Conservation (phyloP, 495 filamentous ascomycete species). For the Hypoxylon fuscum region DNA sequence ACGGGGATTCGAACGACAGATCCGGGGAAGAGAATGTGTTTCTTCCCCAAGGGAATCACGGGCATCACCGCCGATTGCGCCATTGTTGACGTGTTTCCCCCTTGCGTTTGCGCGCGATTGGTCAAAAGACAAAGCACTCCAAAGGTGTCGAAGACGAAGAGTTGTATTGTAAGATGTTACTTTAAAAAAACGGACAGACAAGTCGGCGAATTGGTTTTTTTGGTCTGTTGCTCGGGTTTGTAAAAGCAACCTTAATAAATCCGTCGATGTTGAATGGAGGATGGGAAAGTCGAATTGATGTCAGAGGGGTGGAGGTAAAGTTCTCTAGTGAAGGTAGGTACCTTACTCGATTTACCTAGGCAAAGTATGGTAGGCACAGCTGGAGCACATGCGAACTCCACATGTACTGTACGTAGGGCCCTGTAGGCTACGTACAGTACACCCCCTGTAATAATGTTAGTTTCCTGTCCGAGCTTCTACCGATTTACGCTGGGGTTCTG, state of each 20-base stretch:
- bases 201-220: constrained; percentile 6
- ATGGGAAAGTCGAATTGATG: constrained; percentile 25
- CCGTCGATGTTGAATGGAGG: constrained; percentile 5
- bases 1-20: constrained; percentile 80
- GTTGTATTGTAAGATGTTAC: constrained; percentile 1
- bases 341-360: not conserved
- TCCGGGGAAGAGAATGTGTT: constrained; percentile 81
- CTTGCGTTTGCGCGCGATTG: constrained; percentile 29
- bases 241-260: not conserved
- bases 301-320: constrained; percentile 20
- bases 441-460: too few species aligned
- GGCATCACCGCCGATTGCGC: constrained; percentile 63
- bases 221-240: too few species aligned
- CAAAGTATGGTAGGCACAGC: too few species aligned
- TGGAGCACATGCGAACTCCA: too few species aligned
- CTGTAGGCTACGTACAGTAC: constrained; percentile 32
- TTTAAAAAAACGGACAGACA: constrained; percentile 8
- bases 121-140: not conserved
- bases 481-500: too few species aligned
- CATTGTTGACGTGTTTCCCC: constrained; percentile 33
- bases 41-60: constrained; percentile 77
- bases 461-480: too few species aligned
- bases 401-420: not conserved
- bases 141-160: not conserved
- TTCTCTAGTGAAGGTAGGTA: not conserved